Conservation (phyloP, 768 basidiomycete species). For the Trametes sanguinea region DNA sequence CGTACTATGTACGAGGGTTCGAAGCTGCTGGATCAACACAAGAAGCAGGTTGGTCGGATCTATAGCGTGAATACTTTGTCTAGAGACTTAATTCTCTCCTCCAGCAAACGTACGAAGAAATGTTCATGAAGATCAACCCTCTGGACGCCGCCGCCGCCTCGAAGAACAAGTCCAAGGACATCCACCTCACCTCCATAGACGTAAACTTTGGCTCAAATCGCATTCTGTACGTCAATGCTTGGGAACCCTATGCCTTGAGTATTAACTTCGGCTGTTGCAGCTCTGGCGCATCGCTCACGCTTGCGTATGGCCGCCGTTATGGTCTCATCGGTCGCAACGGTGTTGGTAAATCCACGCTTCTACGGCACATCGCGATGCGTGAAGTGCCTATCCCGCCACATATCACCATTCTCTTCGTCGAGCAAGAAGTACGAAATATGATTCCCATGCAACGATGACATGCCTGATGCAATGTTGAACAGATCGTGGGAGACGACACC, state of each 20-base stretch:
- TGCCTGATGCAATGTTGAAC: slow-evolving; percentile 29
- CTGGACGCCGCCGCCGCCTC: slow-evolving; percentile 73
- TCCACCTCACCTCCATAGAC: slow-evolving; percentile 92
- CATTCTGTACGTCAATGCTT: slow-evolving; percentile 62
- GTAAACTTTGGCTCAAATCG: slow-evolving; percentile 95
- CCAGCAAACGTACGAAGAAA: slow-evolving; percentile 96
- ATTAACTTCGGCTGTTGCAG: slow-evolving; percentile 37
- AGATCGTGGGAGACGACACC: slow-evolving; percentile 95
- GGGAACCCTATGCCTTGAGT: background rate
- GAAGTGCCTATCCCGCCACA: slow-evolving; percentile 93
- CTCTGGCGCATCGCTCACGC: slow-evolving; percentile 81
- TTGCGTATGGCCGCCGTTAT: slow-evolving; percentile 88
- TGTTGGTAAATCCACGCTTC: slow-evolving; percentile 95
- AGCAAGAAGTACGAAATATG: slow-evolving; percentile 76
- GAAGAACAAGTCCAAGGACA: slow-evolving; percentile 97
- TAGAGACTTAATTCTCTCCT: background rate
- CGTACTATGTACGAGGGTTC: slow-evolving; percentile 95
- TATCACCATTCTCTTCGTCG: slow-evolving; percentile 96
- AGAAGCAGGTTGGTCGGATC: slow-evolving; percentile 67
- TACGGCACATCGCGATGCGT: slow-evolving; percentile 92
- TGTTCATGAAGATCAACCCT: slow-evolving; percentile 99
- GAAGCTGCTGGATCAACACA: slow-evolving; percentile 88
- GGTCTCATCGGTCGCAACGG: slow-evolving; percentile 78
- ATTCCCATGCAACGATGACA: background rate
- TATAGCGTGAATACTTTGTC: background rate